Evolutionary conservation across 305 asterid species (phyloP).

Genomic region (Andrographis paniculata): DNA sequence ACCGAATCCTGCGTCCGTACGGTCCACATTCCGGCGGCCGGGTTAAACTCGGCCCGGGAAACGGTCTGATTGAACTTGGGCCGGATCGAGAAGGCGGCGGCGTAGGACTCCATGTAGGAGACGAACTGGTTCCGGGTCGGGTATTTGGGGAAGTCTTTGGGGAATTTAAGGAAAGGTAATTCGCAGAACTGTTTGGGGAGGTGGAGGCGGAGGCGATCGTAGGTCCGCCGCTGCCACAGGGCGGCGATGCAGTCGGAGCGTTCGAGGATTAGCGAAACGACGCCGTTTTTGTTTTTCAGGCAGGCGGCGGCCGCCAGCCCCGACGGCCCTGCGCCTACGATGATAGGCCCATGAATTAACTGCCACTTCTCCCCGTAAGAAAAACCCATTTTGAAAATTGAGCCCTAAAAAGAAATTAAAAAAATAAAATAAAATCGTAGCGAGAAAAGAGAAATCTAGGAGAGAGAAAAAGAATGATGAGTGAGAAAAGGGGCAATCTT

Average conservation of each 20-base stretch:
- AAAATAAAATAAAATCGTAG: neutral
- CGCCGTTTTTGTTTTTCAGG: constrained; percentile 40
- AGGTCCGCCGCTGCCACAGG: constrained; percentile 67
- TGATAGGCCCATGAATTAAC: constrained; percentile 52
- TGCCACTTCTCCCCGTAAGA: too few relatives aligned
- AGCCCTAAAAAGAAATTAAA: too few relatives aligned
- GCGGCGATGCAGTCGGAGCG: constrained; percentile 74
- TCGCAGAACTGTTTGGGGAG: constrained; percentile 83
- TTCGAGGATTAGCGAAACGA: constrained; percentile 59
- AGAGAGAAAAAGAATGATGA: too few relatives aligned
- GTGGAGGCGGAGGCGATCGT: constrained; percentile 79
- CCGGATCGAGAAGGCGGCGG: constrained; percentile 34
- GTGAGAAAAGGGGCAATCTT: too few relatives aligned
- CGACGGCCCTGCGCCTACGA: constrained; percentile 92
- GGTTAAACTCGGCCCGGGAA: constrained; percentile 34
- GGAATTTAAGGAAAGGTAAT: constrained; percentile 56
- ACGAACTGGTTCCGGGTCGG: constrained; percentile 67
- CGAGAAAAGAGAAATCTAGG: too few relatives aligned
- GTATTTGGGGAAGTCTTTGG: constrained; percentile 55
- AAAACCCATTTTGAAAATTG: neutral
- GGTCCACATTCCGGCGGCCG: constrained; percentile 36
- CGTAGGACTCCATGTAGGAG: constrained; percentile 66
- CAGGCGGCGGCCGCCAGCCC: constrained; percentile 92
- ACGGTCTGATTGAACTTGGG: constrained; percentile 55
- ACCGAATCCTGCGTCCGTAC: constrained; percentile 31